phyloP scores from a whole-genome alignment of 163 green algal genomes.

The Chlorella variabilis region DNA sequence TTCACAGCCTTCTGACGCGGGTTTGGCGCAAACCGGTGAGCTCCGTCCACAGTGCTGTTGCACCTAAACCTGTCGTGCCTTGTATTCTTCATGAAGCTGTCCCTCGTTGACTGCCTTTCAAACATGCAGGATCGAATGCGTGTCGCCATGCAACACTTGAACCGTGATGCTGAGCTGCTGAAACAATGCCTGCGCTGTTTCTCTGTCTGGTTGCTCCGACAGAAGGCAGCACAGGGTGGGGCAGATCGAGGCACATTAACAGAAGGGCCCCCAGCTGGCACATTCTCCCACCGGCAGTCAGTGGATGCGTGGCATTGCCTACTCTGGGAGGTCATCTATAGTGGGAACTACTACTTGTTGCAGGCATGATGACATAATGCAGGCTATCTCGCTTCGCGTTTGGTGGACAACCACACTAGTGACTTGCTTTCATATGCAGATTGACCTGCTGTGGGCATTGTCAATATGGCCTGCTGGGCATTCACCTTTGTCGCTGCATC shows the following conservation, averaged over 20 bases:
- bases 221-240: neutral
- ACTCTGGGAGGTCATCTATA: constrained; percentile 11
- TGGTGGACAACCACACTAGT: neutral
- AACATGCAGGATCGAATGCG: neutral
- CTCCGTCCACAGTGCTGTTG: too few relatives aligned
- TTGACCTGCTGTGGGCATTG: neutral
- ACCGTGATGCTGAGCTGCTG: constrained; percentile 30
- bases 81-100: too few relatives aligned
- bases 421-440: neutral
- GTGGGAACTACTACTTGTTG: constrained; percentile 32
- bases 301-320: constrained; percentile 18
- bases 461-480: too few relatives aligned
- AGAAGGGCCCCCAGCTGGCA: neutral
- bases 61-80: neutral
- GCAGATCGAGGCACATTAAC: neutral
- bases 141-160: neutral
- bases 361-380: neutral
- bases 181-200: neutral
- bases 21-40: constrained; percentile 32
- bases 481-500: too few relatives aligned
- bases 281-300: constrained; percentile 11
- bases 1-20: constrained; percentile 3
- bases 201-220: neutral
- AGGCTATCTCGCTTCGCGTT: neutral
- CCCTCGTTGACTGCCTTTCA: neutral